phyloP scores from a whole-genome alignment of 1,284 basidiomycete species.

The Ganoderma sinense region DNA sequence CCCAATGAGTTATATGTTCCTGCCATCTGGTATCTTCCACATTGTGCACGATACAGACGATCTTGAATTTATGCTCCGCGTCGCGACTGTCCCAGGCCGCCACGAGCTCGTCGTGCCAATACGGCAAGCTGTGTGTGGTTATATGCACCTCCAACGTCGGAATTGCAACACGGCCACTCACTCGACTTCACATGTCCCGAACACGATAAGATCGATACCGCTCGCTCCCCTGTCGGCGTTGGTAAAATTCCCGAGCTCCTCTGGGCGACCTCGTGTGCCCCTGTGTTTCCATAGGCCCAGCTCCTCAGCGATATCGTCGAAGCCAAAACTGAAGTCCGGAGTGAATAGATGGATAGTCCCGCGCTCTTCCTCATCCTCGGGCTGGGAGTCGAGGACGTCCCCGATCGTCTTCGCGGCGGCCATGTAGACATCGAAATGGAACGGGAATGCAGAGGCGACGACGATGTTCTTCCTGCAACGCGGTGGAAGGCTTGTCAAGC shows the following conservation, averaged over 20 bases:
- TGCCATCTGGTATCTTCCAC: conserved; percentile 43
- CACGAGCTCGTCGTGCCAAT: conserved; percentile 40
- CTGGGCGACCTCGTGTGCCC: conserved; percentile 32
- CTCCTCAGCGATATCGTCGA: conserved; percentile 40
- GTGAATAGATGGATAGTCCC: conserved; percentile 40
- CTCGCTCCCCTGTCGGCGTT: conserved; percentile 27
- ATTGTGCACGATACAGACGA: conserved; percentile 49
- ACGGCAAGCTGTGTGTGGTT: conserved; percentile 15
- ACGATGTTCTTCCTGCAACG: conserved; percentile 33
- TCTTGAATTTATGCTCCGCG: conserved; percentile 44
- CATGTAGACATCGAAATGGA: conserved; percentile 48
- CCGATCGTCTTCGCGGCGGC: conserved; percentile 42
- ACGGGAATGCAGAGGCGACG: conserved; percentile 42
- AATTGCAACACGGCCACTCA: conserved; percentile 26
- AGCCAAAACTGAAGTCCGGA: conserved; percentile 39
- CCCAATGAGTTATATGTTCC: conserved; percentile 41
- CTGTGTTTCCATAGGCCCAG: conserved; percentile 39
- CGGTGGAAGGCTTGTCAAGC: not conserved
- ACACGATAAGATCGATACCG: conserved; percentile 42
- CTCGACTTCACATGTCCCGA: conserved; percentile 48
- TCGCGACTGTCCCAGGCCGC: conserved; percentile 45
- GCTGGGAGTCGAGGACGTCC: conserved; percentile 33
- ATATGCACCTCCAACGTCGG: not conserved
- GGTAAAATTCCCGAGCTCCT: conserved; percentile 38
- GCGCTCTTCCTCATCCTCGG: conserved; percentile 11